These are phyloP conservation scores for Aspergillus sp. DNA, from an alignment of 2,329 filamentous ascomycete genomes.

Conservation along the genomic window DNA sequence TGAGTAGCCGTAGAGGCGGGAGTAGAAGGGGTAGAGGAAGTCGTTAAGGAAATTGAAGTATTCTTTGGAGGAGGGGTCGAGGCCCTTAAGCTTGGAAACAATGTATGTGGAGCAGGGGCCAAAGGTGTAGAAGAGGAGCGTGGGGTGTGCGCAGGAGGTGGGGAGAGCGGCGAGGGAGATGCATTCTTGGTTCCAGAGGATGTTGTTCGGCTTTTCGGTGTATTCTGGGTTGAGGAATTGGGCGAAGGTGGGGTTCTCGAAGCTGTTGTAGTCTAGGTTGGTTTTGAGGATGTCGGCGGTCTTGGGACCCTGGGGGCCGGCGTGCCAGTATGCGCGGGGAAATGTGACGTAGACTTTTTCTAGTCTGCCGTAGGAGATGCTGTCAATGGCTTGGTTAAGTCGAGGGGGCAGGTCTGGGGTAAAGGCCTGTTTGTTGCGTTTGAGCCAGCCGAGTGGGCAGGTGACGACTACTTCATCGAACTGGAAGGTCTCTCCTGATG, in stretches of 20 bases:
- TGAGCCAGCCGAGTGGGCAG: constrained; percentile 57
- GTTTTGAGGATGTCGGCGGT: constrained; percentile 8
- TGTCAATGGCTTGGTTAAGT: constrained; percentile 49
- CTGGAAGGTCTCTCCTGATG: constrained; percentile 33
- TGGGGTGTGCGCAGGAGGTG: constrained; percentile 65
- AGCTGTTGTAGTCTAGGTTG: constrained; percentile 26
- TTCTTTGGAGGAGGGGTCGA: constrained; percentile 45
- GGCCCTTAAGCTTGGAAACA: constrained; percentile 34
- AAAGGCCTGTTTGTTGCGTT: constrained; percentile 50
- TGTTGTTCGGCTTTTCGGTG: constrained; percentile 60
- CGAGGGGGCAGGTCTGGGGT: constrained; percentile 45
- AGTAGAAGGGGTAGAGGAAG: constrained; percentile 78
- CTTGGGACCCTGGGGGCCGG: constrained; percentile 25
- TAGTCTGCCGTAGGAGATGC: constrained; percentile 49
- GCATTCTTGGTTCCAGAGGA: constrained; percentile 72
- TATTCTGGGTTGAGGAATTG: constrained; percentile 76
- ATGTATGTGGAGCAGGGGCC: constrained; percentile 46
- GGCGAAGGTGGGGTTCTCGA: constrained; percentile 64
- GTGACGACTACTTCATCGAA: constrained; percentile 58
- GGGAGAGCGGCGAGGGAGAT: constrained; percentile 74
- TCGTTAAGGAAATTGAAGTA: constrained; percentile 58
- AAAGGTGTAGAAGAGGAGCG: constrained; percentile 72
- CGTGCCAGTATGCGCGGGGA: constrained; percentile 72
- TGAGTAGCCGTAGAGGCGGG: constrained; percentile 69
- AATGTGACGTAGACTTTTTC: constrained; percentile 66